These are phyloP conservation scores for Aspergillus uvarum DNA, from an alignment of 2,329 filamentous ascomycete genomes.

Conservation along the genomic window DNA sequence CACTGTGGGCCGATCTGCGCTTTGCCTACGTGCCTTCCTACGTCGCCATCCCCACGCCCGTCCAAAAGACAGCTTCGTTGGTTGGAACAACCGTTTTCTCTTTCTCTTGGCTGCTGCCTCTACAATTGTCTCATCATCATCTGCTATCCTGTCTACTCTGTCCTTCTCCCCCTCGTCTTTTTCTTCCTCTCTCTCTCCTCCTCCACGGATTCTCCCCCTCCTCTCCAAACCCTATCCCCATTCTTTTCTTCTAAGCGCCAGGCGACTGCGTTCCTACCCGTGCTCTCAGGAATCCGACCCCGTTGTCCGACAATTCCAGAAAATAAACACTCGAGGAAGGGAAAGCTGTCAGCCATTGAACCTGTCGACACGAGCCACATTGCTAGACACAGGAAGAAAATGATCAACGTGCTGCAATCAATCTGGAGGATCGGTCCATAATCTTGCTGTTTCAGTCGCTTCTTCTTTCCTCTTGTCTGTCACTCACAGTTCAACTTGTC, in stretches of 20 bases:
- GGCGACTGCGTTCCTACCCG: neutral
- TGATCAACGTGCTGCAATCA: slow-evolving; percentile 7
- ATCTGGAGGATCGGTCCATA: slow-evolving; percentile 12
- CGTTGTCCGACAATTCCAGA: neutral
- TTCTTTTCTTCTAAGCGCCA: slow-evolving; percentile 1
- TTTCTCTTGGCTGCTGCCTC: neutral
- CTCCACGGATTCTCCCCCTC: neutral
- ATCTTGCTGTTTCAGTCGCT: slow-evolving; percentile 3
- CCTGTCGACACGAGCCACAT: neutral
- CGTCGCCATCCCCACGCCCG: slow-evolving; percentile 7
- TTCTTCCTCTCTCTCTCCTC: neutral
- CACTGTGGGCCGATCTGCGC: slow-evolving; percentile 21
- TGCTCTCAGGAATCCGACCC: neutral
- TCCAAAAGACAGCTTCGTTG: neutral
- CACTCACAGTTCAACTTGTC: neutral
- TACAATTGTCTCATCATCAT: no score
- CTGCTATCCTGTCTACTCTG: neutral
- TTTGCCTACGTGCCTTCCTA: slow-evolving; percentile 10
- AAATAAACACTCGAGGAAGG: neutral
- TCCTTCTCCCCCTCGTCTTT: neutral
- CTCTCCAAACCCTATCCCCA: neutral
- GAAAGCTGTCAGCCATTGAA: neutral
- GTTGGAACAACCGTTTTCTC: neutral
- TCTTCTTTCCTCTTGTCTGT: neutral
- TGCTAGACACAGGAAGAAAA: slow-evolving; percentile 7